Evolutionary conservation across 306 rosid species (phyloP).

Genomic region (Glycine tomentella): DNA sequence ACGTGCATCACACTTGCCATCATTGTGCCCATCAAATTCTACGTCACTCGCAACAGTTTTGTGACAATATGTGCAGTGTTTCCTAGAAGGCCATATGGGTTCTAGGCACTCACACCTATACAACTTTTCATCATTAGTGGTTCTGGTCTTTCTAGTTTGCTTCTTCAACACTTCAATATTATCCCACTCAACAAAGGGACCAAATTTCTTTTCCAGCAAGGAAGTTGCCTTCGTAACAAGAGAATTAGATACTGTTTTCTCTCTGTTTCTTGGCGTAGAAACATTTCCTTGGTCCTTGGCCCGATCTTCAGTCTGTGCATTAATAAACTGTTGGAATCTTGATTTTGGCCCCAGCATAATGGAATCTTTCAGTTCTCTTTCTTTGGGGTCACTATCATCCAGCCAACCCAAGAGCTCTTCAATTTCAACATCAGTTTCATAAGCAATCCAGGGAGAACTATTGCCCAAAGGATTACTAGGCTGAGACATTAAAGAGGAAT

Average conservation of each 20-base stretch:
- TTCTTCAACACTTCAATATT: constrained; percentile 56
- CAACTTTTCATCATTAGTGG: constrained; percentile 69
- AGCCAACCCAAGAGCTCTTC: constrained; percentile 77
- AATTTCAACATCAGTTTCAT: constrained; percentile 80
- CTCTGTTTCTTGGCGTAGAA: constrained; percentile 53
- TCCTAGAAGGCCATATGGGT: constrained; percentile 80
- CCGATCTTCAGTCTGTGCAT: constrained; percentile 52
- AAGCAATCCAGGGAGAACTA: constrained; percentile 71
- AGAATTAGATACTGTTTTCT: constrained; percentile 53
- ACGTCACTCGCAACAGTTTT: constrained; percentile 72
- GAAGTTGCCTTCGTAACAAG: constrained; percentile 76
- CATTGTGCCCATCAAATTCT: constrained; percentile 81
- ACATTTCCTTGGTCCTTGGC: constrained; percentile 52
- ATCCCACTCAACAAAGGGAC: constrained; percentile 50
- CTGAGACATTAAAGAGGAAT: constrained; percentile 45
- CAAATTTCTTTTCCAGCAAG: constrained; percentile 75
- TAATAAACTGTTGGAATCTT: constrained; percentile 59
- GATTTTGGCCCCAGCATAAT: constrained; percentile 73
- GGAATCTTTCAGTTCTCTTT: constrained; percentile 84
- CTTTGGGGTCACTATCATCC: constrained; percentile 70
- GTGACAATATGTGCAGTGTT: constrained; percentile 90
- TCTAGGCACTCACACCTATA: constrained; percentile 91
- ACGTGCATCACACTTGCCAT: constrained; percentile 71
- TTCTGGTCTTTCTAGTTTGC: constrained; percentile 58
- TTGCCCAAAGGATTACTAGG: constrained; percentile 45